Base-by-base conservation (phyloP, 129 eudicot species). In the Mikania micrantha region DNA sequence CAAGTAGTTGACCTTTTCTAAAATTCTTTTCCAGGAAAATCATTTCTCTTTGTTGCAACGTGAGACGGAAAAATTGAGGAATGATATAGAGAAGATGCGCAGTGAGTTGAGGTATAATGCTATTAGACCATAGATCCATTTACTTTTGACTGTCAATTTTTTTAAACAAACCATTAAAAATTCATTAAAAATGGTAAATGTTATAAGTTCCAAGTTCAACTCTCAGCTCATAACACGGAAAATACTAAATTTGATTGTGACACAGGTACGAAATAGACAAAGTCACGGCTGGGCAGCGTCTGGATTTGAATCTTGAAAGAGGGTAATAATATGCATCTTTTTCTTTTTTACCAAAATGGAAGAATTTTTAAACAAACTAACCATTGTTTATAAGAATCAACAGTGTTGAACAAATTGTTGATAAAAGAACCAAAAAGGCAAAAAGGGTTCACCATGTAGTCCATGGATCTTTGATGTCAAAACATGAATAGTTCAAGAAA, bases 1-100 rank as follows among this genome's bases (percentile, higher is more conserved):
- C 53, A 25, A 0, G 22, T 9, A 36, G 25, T 17, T 66, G 78
- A 59, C 2, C 5, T 56, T 13, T 56, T 52, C 7, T 21, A 52
- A 52, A 39, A 1, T 59, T 24, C 8, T 17, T 45, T 73, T 83
- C 73, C 84, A 91, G 97, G 96, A 84, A 50, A 86, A 91, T 73
- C 96, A 88, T 77, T 88, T 91, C 74, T 81, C 97, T 9, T 44
- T 88, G 74, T 79, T 91, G 83, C 88, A 88, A 82, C 96, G 86
- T 9, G 97, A 91, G 84, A 85, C 87, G 0, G 98, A 88, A 75
- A 88, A 92, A 67, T 78, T 88, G n/a, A 87, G 83, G 83, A 74
- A 78, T 77, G 98, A 92, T 68, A 85, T 92, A 80, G 96, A 92
- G 71, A 88, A 85, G 79, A 85, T 92, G 98, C 98, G 98, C 32